phyloP scores from a whole-genome alignment of 83 land plant genomes.

The Diphasiastrum complanatum region DNA sequence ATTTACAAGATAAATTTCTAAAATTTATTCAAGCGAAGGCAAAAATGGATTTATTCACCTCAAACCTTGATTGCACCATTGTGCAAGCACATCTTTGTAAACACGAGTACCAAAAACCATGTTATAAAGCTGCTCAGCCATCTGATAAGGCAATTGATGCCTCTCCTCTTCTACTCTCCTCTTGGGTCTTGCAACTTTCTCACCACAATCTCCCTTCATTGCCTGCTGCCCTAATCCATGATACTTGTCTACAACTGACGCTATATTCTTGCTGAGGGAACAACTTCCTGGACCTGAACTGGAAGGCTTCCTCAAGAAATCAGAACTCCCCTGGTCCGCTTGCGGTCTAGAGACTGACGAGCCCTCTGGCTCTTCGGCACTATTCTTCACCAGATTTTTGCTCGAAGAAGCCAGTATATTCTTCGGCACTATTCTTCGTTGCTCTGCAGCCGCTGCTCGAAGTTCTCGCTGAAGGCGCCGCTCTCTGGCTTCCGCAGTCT shows the following conservation, averaged over 20 bases:
- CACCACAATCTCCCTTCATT: conserved; percentile 8
- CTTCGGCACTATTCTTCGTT: conserved; percentile 40
- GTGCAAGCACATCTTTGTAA: conserved; percentile 63
- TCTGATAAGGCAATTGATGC: conserved; percentile 37
- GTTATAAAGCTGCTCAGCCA: conserved; percentile 54
- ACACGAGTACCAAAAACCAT: conserved; percentile 73
- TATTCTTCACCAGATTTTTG: not conserved
- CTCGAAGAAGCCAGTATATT: not conserved
- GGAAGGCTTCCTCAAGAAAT: too few species aligned
- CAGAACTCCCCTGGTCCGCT: too few species aligned
- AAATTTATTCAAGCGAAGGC: not conserved
- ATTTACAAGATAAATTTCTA: not conserved
- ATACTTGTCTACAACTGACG: not conserved
- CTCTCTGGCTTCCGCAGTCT: conserved; percentile 46
- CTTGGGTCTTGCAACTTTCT: too few species aligned
- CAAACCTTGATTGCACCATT: conserved; percentile 96
- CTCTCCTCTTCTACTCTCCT: conserved; percentile 25
- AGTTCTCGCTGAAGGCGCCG: conserved; percentile 71
- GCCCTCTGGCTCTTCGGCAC: not conserved
- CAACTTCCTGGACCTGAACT: too few species aligned
- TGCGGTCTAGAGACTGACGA: not conserved
- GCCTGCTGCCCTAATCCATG: not conserved
- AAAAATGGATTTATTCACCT: conserved; percentile 37
- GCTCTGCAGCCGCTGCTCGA: conserved; percentile 92
- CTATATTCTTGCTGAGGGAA: conserved; percentile 4